These are phyloP conservation scores for Truncatella angustata DNA, from an alignment of 2,329 filamentous ascomycete genomes.

Conservation along the genomic window DNA sequence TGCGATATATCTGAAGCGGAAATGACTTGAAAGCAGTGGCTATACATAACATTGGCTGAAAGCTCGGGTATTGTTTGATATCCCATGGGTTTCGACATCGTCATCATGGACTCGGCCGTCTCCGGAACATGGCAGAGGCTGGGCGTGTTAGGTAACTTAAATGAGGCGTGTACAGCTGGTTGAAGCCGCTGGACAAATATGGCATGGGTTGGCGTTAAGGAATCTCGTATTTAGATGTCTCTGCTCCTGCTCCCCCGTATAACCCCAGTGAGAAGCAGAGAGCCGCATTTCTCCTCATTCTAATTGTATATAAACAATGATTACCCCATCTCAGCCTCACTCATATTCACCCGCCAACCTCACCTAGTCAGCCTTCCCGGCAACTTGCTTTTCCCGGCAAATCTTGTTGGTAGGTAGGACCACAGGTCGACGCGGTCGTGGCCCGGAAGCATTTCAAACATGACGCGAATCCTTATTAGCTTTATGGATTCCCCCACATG, in stretches of 20 bases:
- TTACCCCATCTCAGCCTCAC: too few relatives aligned
- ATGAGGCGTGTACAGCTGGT: not conserved
- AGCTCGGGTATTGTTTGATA: not conserved
- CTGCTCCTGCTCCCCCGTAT: constrained; percentile 3
- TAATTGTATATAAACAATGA: not conserved
- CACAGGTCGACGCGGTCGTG: too few relatives aligned
- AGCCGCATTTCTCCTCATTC: constrained; percentile 5
- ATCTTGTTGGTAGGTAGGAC: too few relatives aligned
- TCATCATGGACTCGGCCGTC: not conserved
- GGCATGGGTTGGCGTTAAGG: constrained; percentile 11
- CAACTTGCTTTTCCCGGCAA: too few relatives aligned
- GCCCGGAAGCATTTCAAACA: not conserved
- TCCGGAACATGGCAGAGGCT: not conserved
- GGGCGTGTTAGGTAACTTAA: not conserved
- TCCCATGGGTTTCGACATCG: not conserved
- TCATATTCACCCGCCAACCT: too few relatives aligned
- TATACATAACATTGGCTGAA: too few relatives aligned
- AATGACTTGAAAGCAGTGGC: constrained; percentile 18
- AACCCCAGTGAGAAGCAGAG: constrained; percentile 2
- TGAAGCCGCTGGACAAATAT: not conserved
- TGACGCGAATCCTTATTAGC: not conserved
- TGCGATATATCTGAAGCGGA: constrained; percentile 59
- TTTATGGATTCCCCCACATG: not conserved
- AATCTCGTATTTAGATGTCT: constrained; percentile 11
- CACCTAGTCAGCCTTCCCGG: too few relatives aligned